Percentiles rank a stretch among this genome's conserved stretches.
phyloP scores from a whole-genome alignment of 345 rosid genomes.

The Cardamine resedifolia region DNA sequence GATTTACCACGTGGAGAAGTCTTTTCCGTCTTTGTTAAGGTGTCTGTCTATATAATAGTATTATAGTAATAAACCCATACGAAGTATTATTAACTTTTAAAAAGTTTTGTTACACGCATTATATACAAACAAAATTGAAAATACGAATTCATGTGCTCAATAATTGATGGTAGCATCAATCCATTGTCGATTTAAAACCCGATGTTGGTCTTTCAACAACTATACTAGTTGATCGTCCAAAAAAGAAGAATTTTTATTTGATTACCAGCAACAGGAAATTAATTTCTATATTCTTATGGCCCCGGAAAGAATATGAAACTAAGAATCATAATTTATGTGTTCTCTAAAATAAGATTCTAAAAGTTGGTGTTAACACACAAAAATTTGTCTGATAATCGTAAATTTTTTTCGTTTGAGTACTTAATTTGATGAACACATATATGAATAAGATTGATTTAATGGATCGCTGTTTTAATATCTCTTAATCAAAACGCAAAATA shows the following conservation, averaged over 20 bases:
- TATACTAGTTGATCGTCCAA: neutral
- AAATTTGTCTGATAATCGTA: neutral
- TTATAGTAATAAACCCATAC: constrained; percentile 23
- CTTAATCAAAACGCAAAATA: neutral
- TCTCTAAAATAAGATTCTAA: neutral
- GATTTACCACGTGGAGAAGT: constrained; percentile 26
- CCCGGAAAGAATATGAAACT: neutral
- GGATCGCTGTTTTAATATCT: neutral
- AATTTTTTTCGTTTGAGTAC: neutral
- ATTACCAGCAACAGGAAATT: neutral
- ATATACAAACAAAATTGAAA: neutral
- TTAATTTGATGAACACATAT: neutral
- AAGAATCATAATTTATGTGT: neutral
- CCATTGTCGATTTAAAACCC: neutral
- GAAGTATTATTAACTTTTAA: neutral
- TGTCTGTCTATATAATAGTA: neutral
- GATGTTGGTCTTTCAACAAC: neutral
- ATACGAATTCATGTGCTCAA: neutral
- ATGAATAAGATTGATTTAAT: neutral
- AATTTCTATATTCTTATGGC: neutral
- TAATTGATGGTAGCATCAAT: neutral
- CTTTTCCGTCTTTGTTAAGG: neutral
- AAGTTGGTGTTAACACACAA: neutral
- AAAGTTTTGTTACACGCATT: constrained; percentile 1
- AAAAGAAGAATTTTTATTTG: neutral